phyloP scores from a whole-genome alignment of 768 basidiomycete genomes.

The Leccinum subgranulosum region DNA sequence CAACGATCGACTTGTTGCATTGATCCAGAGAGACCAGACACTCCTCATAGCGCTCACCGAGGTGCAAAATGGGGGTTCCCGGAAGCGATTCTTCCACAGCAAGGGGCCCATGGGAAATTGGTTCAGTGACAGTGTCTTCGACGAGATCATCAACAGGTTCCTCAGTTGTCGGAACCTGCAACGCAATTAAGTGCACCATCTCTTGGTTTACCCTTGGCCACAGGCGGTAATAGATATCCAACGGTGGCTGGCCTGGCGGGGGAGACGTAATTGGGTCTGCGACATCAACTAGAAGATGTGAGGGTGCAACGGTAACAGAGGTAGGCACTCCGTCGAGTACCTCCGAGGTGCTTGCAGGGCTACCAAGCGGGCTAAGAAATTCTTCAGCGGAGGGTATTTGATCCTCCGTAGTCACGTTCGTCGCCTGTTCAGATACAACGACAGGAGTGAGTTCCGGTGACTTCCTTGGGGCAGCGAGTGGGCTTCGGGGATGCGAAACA shows the following conservation, averaged over 20 bases:
- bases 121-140: background rate
- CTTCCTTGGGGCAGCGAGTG: background rate
- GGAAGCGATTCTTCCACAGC: slow-evolving; percentile 30
- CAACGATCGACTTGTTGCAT: slow-evolving; percentile 27
- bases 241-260: slow-evolving; percentile 1
- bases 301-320: background rate
- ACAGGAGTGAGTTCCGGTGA: background rate
- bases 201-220: slow-evolving; percentile 39
- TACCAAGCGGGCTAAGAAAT: slow-evolving; percentile 24
- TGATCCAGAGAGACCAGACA: slow-evolving; percentile 3
- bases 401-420: background rate
- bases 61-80: slow-evolving; percentile 14
- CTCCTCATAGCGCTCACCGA: background rate
- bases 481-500: background rate
- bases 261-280: slow-evolving; percentile 8
- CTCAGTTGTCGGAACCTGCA: slow-evolving; percentile 1
- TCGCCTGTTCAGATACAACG: background rate
- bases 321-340: background rate
- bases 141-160: background rate
- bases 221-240: slow-evolving; percentile 24
- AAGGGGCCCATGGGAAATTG: slow-evolving; percentile 23
- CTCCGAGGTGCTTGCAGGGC: slow-evolving; percentile 10
- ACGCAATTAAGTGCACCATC: slow-evolving; percentile 31
- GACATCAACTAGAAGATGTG: slow-evolving; percentile 11
- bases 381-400: slow-evolving; percentile 12